Percentiles rank a stretch among this genome's conserved stretches.
phyloP scores from a whole-genome alignment of 371 early-diverging fungal species.

The Mortierella sp. region DNA sequence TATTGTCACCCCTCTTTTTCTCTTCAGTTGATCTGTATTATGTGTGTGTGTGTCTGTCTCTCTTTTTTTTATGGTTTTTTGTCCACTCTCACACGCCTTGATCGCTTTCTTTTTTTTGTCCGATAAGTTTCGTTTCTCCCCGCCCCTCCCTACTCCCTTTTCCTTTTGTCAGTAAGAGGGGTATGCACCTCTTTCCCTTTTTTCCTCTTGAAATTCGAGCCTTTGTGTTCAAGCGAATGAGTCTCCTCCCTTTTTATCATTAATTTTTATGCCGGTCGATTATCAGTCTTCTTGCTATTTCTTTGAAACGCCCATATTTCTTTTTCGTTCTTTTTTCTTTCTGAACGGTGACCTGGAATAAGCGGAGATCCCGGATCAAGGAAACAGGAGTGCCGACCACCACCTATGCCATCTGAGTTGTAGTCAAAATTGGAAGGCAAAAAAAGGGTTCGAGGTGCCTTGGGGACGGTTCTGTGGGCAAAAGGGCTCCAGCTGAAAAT shows the following conservation, averaged over 20 bases:
- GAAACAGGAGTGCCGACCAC: not conserved
- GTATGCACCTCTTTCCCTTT: not conserved
- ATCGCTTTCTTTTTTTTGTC: not conserved
- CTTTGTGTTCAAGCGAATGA: not conserved
- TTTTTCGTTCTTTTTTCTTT: not conserved
- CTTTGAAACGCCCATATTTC: not conserved
- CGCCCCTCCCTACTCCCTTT: slow-evolving; percentile 2
- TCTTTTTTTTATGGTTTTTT: not conserved
- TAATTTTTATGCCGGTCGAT: slow-evolving; percentile 1
- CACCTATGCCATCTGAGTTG: too few relatives aligned
- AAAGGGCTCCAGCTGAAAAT: too few relatives aligned
- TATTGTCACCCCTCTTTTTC: slow-evolving; percentile 5
- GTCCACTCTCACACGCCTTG: slow-evolving; percentile 7
- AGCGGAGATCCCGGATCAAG: slow-evolving; percentile 9
- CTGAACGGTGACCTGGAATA: not conserved
- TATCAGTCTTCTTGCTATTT: slow-evolving; percentile 2
- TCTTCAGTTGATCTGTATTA: not conserved
- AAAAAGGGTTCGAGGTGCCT: too few relatives aligned
- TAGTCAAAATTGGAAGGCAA: too few relatives aligned
- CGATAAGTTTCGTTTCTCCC: not conserved
- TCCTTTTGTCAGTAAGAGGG: not conserved
- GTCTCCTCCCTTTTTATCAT: too few relatives aligned
- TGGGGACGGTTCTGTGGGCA: too few relatives aligned
- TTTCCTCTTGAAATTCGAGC: too few relatives aligned
- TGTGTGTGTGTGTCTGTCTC: not conserved